These are phyloP conservation scores for Oryza meyeriana DNA, from an alignment of 176 grass and related monocot genomes.

Conservation along the genomic window DNA sequence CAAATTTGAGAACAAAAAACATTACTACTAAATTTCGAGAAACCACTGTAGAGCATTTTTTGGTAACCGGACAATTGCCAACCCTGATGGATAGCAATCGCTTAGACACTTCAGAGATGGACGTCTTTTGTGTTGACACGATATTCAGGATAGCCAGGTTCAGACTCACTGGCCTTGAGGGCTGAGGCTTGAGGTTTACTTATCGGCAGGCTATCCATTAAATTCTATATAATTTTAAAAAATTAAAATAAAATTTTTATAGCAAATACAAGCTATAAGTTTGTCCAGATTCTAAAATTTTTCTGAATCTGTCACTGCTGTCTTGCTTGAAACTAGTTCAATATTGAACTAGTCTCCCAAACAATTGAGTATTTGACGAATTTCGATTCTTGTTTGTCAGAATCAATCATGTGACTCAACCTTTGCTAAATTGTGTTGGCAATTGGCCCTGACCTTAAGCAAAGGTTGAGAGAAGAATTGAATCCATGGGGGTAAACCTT, in stretches of 20 bases:
- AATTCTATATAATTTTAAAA: no score
- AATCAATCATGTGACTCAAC: background rate
- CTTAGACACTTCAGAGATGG: background rate
- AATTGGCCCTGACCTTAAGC: no score
- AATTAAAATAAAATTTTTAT: no score
- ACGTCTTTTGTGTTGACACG: background rate
- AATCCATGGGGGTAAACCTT: background rate
- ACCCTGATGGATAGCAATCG: background rate
- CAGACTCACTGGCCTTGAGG: background rate
- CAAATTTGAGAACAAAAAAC: background rate
- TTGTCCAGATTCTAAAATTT: no score
- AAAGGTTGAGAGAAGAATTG: no score
- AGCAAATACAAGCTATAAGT: no score
- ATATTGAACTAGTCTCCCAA: background rate
- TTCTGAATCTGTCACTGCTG: no score
- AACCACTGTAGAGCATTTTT: background rate
- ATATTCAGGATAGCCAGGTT: background rate
- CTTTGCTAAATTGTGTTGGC: background rate
- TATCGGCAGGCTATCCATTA: no score
- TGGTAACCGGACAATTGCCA: no score
- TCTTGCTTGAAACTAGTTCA: background rate
- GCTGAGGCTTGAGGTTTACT: background rate
- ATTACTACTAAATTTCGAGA: background rate
- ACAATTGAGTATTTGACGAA: background rate
- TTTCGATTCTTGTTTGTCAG: background rate